These are phyloP conservation scores for Ophiostoma triangulosporum DNA, from an alignment of 2,329 filamentous ascomycete genomes.

Conservation along the genomic window DNA sequence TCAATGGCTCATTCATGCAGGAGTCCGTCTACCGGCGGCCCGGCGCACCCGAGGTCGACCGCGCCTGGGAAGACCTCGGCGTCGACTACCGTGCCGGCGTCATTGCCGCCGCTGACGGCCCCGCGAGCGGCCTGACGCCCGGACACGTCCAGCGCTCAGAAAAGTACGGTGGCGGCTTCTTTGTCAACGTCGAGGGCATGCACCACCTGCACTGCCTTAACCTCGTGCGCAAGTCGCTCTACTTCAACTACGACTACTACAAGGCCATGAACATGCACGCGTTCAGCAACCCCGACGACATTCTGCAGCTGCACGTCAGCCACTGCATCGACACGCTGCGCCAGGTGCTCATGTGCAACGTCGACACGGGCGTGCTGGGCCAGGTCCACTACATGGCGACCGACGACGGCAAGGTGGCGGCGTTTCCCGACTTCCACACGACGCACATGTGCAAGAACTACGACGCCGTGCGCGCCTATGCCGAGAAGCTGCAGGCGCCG, in stretches of 20 bases:
- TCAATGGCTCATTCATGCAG: conserved; percentile 43
- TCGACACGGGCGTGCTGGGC: conserved; percentile 45
- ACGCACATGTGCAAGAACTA: conserved; percentile 36
- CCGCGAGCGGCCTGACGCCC: conserved; percentile 33
- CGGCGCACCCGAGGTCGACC: conserved; percentile 39
- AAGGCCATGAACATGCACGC: conserved; percentile 32
- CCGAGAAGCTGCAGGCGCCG: conserved; percentile 34
- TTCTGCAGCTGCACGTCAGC: conserved; percentile 42
- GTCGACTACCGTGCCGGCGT: conserved; percentile 32
- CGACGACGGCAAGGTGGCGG: conserved; percentile 17
- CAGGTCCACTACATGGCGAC: conserved; percentile 43
- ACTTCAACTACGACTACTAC: conserved; percentile 48
- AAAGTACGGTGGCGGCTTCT: conserved; percentile 44
- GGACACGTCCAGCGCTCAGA: conserved; percentile 41
- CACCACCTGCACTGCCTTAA: conserved; percentile 48
- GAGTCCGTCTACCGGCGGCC: conserved; percentile 38
- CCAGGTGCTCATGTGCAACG: conserved; percentile 49
- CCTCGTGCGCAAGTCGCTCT: conserved; percentile 41
- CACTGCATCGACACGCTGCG: conserved; percentile 49
- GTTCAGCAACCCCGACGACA: conserved; percentile 40
- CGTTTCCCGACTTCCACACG: conserved; percentile 51
- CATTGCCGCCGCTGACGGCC: conserved; percentile 35
- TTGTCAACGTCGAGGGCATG: conserved; percentile 43
- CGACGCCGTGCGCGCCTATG: conserved; percentile 29
- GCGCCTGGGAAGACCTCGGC: conserved; percentile 33